Percentiles rank a stretch among this genome's conserved stretches.
These are phyloP conservation scores for Psilocybe sp. DNA, from an alignment of 768 basidiomycete species.

Conservation along the genomic window DNA sequence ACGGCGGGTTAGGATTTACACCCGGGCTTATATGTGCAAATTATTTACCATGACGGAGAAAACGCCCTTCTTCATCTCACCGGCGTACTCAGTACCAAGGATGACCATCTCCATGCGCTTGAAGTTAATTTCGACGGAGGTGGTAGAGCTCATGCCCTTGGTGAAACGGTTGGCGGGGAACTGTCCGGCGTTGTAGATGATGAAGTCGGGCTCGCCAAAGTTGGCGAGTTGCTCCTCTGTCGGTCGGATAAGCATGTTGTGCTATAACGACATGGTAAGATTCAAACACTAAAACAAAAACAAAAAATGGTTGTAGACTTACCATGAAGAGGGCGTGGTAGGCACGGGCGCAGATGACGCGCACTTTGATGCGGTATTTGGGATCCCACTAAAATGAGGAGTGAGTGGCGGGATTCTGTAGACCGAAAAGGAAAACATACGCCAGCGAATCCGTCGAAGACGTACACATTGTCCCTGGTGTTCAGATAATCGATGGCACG, in stretches of 20 bases:
- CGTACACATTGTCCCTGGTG: conserved; percentile 96
- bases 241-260: conserved; percentile 99
- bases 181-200: conserved; percentile 99
- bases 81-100: conserved; percentile 95
- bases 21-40: not conserved
- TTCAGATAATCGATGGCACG: conserved; percentile 99
- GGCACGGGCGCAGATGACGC: conserved; percentile 96
- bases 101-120: conserved; percentile 99
- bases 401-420: conserved; percentile 4
- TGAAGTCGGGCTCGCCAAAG: conserved; percentile 98
- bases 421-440: conserved; percentile 35
- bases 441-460: conserved; percentile 94
- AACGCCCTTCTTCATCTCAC: conserved; percentile 99
- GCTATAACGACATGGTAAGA: conserved; percentile 40
- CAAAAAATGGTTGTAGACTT: conserved; percentile 39
- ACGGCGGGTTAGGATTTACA: conserved; percentile 5
- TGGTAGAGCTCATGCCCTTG: conserved; percentile 98
- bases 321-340: conserved; percentile 99
- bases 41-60: conserved; percentile 90
- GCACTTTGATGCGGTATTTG: conserved; percentile 99
- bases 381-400: conserved; percentile 78
- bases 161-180: conserved; percentile 99
- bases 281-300: conserved; percentile 15
- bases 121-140: conserved; percentile 99
- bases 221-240: conserved; percentile 89